These are phyloP conservation scores for Physcia stellaris DNA, from an alignment of 495 filamentous ascomycete genomes.

Conservation along the genomic window DNA sequence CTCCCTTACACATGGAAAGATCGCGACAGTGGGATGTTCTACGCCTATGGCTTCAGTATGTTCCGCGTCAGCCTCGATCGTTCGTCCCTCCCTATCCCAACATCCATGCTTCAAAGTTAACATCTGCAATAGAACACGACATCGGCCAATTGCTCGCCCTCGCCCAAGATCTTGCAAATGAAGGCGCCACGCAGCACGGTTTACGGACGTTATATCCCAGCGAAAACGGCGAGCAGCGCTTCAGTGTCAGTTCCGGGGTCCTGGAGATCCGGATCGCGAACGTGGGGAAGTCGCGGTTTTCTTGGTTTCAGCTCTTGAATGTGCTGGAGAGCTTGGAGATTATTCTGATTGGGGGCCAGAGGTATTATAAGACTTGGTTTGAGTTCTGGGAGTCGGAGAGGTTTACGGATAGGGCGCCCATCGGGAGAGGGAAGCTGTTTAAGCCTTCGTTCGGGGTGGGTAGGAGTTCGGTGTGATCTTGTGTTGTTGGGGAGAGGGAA, in stretches of 20 bases:
- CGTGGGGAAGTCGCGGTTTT: neutral
- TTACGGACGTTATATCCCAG: neutral
- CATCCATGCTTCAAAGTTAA: neutral
- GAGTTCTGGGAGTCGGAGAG: neutral
- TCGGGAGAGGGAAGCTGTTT: neutral
- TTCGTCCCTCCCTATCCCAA: neutral
- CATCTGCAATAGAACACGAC: neutral
- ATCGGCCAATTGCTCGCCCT: neutral
- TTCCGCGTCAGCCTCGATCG: neutral
- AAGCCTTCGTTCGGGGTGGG: too few species aligned
- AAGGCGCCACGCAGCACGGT: neutral
- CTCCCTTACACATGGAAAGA: neutral
- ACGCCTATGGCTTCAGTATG: neutral
- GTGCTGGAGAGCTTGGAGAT: neutral
- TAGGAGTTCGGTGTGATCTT: too few species aligned
- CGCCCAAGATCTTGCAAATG: neutral
- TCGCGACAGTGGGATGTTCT: neutral
- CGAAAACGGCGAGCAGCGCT: neutral
- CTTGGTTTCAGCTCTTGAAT: neutral
- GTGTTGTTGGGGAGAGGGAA: too few species aligned
- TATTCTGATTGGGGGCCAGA: neutral
- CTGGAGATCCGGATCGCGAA: neutral
- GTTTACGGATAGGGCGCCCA: neutral
- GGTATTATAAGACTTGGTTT: neutral
- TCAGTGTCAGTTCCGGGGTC: neutral